These are phyloP conservation scores for Didymella exigua DNA, from an alignment of 2,329 filamentous ascomycete species.

Conservation along the genomic window DNA sequence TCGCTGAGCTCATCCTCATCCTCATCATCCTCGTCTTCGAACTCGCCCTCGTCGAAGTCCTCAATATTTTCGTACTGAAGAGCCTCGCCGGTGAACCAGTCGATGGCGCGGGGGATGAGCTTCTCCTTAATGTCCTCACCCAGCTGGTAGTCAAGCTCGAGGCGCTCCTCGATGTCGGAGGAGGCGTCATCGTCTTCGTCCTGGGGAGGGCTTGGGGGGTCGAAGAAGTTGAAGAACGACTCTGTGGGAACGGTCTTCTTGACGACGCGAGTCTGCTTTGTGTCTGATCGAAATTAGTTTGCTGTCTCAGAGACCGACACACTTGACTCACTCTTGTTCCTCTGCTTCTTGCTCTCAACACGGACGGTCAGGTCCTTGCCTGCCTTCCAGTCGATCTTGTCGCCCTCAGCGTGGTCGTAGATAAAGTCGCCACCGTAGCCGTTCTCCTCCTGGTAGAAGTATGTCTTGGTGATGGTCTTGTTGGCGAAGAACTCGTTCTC, in stretches of 20 bases:
- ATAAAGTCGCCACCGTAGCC: constrained; percentile 99
- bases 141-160: constrained; percentile 98
- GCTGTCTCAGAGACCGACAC: neutral
- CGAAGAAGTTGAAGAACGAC: constrained; percentile 98
- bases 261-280: constrained; percentile 97
- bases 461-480: constrained; percentile 96
- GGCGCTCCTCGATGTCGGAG: constrained; percentile 93
- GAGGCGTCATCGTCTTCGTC: constrained; percentile 77
- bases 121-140: constrained; percentile 99
- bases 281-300: constrained; percentile 65
- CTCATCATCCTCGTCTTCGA: constrained; percentile 90
- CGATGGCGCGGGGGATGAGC: constrained; percentile 95
- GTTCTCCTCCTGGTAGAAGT: constrained; percentile 98
- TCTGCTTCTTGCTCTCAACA: constrained; percentile 98
- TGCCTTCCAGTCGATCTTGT: constrained; percentile 96
- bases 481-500: constrained; percentile 98
- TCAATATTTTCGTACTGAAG: constrained; percentile 95
- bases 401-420: constrained; percentile 97
- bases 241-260: constrained; percentile 99
- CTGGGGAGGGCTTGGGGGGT: constrained; percentile 83
- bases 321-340: constrained; percentile 87
- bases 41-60: constrained; percentile 80
- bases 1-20: constrained; percentile 86
- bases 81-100: constrained; percentile 99
- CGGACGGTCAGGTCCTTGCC: constrained; percentile 92